phyloP scores from a whole-genome alignment of 2,329 filamentous ascomycete genomes.

The Aspergillus pseudotamarii region DNA sequence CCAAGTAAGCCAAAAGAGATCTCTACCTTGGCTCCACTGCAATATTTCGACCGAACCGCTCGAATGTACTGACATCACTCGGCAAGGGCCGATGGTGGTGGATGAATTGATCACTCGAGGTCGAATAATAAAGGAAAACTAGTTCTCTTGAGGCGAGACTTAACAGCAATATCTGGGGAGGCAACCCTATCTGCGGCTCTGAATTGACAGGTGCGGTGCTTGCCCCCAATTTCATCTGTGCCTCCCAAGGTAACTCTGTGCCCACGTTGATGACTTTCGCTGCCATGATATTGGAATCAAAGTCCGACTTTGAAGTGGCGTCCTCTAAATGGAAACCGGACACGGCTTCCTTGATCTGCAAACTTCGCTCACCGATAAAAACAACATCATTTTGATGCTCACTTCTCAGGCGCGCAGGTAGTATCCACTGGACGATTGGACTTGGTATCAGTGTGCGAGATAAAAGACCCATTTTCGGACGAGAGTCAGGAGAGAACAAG shows the following conservation, averaged over 20 bases:
- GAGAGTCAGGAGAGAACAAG: conserved; percentile 14
- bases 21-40: conserved; percentile 74
- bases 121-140: conserved; percentile 72
- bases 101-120: conserved; percentile 60
- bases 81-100: conserved; percentile 63
- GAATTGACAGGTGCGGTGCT: conserved; percentile 12
- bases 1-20: not conserved
- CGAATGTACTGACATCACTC: conserved; percentile 55
- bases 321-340: conserved; percentile 69
- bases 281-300: conserved; percentile 76
- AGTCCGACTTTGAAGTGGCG: conserved; percentile 76
- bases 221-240: conserved; percentile 30
- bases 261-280: conserved; percentile 72
- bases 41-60: conserved; percentile 66
- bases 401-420: conserved; percentile 77
- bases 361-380: conserved; percentile 78
- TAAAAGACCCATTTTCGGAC: conserved; percentile 69
- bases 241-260: conserved; percentile 42
- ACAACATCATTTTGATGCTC: conserved; percentile 76
- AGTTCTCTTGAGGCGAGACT: conserved; percentile 73
- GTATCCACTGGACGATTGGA: conserved; percentile 72
- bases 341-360: conserved; percentile 76
- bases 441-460: conserved; percentile 78
- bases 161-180: conserved; percentile 80
- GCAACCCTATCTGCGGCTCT: conserved; percentile 45